Evolutionary conservation across 1,139 yeast genomes (phyloP).

Genomic region (Protomyces pachydermus): DNA sequence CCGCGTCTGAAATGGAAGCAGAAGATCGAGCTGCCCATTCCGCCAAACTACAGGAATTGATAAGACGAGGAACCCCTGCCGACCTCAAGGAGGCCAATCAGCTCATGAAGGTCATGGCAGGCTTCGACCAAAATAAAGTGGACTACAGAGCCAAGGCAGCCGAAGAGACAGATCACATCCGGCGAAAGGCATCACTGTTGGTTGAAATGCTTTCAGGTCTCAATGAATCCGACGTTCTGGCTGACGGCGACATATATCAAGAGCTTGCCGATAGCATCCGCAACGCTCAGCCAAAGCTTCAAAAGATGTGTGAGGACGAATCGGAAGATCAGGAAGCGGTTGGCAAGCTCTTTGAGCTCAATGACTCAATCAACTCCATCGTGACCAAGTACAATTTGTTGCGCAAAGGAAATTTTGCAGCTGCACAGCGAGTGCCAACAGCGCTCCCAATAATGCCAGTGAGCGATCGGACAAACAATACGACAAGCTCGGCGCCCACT

Average conservation of each 20-base stretch:
- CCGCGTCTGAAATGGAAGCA: conserved; percentile 82
- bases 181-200: conserved; percentile 82
- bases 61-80: conserved; percentile 91
- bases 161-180: conserved; percentile 78
- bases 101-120: conserved; percentile 97
- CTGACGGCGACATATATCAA: conserved; percentile 51
- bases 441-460: conserved; percentile 6
- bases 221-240: conserved; percentile 49
- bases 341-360: conserved; percentile 58
- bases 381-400: conserved; percentile 63
- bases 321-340: conserved; percentile 59
- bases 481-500: background rate
- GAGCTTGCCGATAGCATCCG: conserved; percentile 78
- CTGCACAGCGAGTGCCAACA: conserved; percentile 54
- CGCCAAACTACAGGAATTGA: conserved; percentile 91
- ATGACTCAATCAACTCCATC: conserved; percentile 70
- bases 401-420: conserved; percentile 53
- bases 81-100: conserved; percentile 95
- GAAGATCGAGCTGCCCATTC: conserved; percentile 91
- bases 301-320: conserved; percentile 59
- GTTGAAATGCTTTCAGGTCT: conserved; percentile 77
- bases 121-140: conserved; percentile 57
- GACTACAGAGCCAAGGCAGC: conserved; percentile 79
- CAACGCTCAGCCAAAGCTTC: conserved; percentile 80
- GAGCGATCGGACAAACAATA: background rate